Percentiles rank a stretch among this genome's conserved stretches.
Evolutionary conservation across 2,329 filamentous ascomycete genomes (phyloP).

Genomic region (Pseudogymnoascus sp.): DNA sequence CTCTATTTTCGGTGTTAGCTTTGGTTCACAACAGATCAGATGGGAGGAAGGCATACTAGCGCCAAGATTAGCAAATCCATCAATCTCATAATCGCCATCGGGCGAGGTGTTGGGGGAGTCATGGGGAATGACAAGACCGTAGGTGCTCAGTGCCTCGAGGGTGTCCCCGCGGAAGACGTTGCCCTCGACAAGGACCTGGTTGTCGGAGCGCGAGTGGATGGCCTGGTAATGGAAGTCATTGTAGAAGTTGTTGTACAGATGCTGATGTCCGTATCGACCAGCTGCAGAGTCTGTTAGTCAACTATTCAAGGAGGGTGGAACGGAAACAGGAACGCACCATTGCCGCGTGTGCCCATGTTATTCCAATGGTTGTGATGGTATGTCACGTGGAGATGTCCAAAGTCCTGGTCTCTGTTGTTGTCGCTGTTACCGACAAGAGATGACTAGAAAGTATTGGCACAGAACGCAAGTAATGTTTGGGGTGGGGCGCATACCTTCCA

Average conservation of each 20-base stretch:
- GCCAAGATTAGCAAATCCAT: slow-evolving; percentile 46
- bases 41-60: slow-evolving; percentile 33
- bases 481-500: slow-evolving; percentile 16
- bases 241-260: slow-evolving; percentile 43
- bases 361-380: slow-evolving; percentile 22
- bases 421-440: slow-evolving; percentile 25
- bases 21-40: not conserved
- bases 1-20: slow-evolving; percentile 17
- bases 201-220: slow-evolving; percentile 40
- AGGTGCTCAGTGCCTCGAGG: slow-evolving; percentile 42
- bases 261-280: slow-evolving; percentile 40
- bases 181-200: slow-evolving; percentile 41
- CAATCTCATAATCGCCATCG: slow-evolving; percentile 45
- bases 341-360: slow-evolving; percentile 17
- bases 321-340: slow-evolving; percentile 36
- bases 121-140: slow-evolving; percentile 46
- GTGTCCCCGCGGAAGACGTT: slow-evolving; percentile 41
- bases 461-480: too few relatives aligned
- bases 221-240: slow-evolving; percentile 40
- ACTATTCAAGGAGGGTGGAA: slow-evolving; percentile 41
- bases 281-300: slow-evolving; percentile 39
- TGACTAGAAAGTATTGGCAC: slow-evolving; percentile 9
- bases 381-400: slow-evolving; percentile 23
- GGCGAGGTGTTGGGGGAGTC: slow-evolving; percentile 46
- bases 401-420: slow-evolving; percentile 21